Evolutionary conservation across 345 rosid genomes (phyloP), one percentile per base, ranked within the genome.

Genomic region (Cochlearia excelsa): DNA sequence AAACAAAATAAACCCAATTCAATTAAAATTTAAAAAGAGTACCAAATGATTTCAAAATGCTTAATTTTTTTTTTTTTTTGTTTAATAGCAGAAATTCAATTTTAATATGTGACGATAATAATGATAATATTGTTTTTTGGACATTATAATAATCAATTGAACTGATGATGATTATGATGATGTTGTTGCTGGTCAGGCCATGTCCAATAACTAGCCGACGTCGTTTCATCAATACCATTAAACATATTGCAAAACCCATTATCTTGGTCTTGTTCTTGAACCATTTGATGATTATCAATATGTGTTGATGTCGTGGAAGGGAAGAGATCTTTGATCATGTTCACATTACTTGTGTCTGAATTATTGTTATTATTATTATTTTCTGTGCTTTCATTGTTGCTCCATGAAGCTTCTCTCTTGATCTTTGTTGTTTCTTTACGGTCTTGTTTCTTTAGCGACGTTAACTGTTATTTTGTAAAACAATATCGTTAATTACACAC

Each of bases 371-470:
- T 82, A 3, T 79, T 82, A 48, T 78, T 81, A n/a, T 64, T 57
- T 58, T 70, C 69, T 8, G 60, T 70, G 47, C 87, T 84, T 37
- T 75, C 95, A 66, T 83, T 81, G 71, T 84, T 81, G 84, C 86
- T 87, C 89, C 89, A 79, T 42, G 92, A 84, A 62, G 71, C 81
- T 40, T 84, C 91, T 78, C 79, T 81, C 79, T 79, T 82, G 73
- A 64, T 59, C 57, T 65, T 72, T 65, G 67, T 7, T 31, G 56
- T 64, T 54, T 75, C 87, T 34, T 73, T 77, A 59, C 78, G 67
- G 42, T 80, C 92, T 71, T 77, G 79, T 33, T 61, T 73, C 63
- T 75, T 87, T 68, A 87, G 59, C 54, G 74, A 73, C 72, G 74
- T 33, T 40, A 87, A 67, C 95, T 87, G 85, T 54, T 57, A 39